Evolutionary conservation across 306 rosid species (phyloP).

Genomic region (barrel medic (Medicago truncatula)): MtrunA17r5.0-ANR NC_053046.1:31815501-31816000

Average conservation of each 20-base stretch:
- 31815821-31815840: not conserved
- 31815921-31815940: not conserved
- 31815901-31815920: slow-evolving; percentile 1
- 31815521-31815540: no score
- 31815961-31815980: slow-evolving; percentile 5
- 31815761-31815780: no score
- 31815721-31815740: slow-evolving; percentile 25
- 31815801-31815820: not conserved
- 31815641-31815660: not conserved
- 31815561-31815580: fast-evolving
- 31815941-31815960: not conserved
- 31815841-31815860: not conserved
- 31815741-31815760: slow-evolving; percentile 26
- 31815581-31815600: slow-evolving; percentile 20
- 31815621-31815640: not conserved
- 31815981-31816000: not conserved
- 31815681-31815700: not conserved
- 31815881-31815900: not conserved
- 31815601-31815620: not conserved
- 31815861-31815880: not conserved
- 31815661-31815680: not conserved
- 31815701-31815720: not conserved
- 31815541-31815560: not conserved
- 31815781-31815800: slow-evolving; percentile 26
- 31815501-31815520: no score